Evolutionary conservation across 129 eudicot species (phyloP), one percentile per base, ranked within the genome.

Genomic region (Escallonia herrerae): DNA sequence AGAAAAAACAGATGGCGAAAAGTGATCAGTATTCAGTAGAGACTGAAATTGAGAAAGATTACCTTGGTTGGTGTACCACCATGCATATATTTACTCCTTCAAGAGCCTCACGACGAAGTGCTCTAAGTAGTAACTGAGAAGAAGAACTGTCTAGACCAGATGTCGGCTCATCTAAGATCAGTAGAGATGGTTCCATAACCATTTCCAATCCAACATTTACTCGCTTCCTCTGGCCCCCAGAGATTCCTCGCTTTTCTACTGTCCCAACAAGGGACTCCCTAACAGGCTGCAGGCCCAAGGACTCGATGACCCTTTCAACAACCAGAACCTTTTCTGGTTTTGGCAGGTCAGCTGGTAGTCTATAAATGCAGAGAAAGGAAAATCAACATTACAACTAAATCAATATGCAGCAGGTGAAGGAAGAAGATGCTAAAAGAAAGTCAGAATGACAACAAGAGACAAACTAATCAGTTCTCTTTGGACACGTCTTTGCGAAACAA

Each of bases 31-130:
- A 22, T 22, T 22, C 0, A 22, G 33, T 22, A 22, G 33, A 22
- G 33, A 22, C 1, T 46, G 8, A 69, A 33, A 43, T 56, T 15
- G 59, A 43, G 41, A 45, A 61, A 49, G 42, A 38, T 62, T 84
- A 91, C 97, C 97, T 91, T 12, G 98, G 98, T 48, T 91, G 98
- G 76, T 91, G 98, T 59, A 91, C 86, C 65, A 91, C 98, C 98
- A 87, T 87, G 77, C 86, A 85, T 43, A 91, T 81, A 46, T 91
- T 91, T 12, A 91, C 98, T 41, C 85, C 98, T 83, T 91, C 98
- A 22, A 77, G 81, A 65, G 98, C 96, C 76, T 91, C 98, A 65
- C 98, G 96, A 0, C 96, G 90, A 66, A 91, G 98, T 45, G 98
- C 98, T 83, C 88, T 85, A 43, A 91, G 86, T 8, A 91, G 90